phyloP scores from a whole-genome alignment of 441 rosid genomes.

The Metrosideros polymorpha region DNA sequence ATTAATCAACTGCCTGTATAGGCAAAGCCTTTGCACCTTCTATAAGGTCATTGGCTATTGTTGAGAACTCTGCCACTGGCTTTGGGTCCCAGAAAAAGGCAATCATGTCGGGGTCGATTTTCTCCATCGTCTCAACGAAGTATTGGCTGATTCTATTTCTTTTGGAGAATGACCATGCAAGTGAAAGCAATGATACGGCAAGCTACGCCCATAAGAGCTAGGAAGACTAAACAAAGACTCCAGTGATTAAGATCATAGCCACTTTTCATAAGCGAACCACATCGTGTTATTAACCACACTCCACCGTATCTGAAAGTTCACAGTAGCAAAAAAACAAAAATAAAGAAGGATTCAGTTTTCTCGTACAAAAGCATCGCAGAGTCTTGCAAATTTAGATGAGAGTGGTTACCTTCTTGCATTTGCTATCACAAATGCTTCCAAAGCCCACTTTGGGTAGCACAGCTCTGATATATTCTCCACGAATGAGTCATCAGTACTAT shows the following conservation, averaged over 20 bases:
- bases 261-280: slow-evolving; percentile 58
- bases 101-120: background rate
- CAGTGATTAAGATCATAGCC: slow-evolving; percentile 68
- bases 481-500: slow-evolving; percentile 14
- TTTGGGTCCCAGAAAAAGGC: background rate
- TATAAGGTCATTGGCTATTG: background rate
- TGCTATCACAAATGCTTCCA: slow-evolving; percentile 89
- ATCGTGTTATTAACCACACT: slow-evolving; percentile 88
- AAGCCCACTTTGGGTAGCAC: slow-evolving; percentile 91
- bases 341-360: background rate
- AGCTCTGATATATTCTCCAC: slow-evolving; percentile 28
- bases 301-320: slow-evolving; percentile 56
- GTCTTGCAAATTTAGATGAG: background rate
- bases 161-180: slow-evolving; percentile 50
- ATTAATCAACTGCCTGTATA: background rate
- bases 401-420: slow-evolving; percentile 74
- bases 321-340: background rate
- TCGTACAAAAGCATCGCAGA: background rate
- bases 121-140: background rate
- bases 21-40: background rate
- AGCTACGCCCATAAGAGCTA: slow-evolving; percentile 37
- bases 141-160: slow-evolving; percentile 27
- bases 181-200: slow-evolving; percentile 53
- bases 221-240: slow-evolving; percentile 39
- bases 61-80: background rate